phyloP scores from a whole-genome alignment of 495 filamentous ascomycete species.

The Aspergillus homomorphus region DNA sequence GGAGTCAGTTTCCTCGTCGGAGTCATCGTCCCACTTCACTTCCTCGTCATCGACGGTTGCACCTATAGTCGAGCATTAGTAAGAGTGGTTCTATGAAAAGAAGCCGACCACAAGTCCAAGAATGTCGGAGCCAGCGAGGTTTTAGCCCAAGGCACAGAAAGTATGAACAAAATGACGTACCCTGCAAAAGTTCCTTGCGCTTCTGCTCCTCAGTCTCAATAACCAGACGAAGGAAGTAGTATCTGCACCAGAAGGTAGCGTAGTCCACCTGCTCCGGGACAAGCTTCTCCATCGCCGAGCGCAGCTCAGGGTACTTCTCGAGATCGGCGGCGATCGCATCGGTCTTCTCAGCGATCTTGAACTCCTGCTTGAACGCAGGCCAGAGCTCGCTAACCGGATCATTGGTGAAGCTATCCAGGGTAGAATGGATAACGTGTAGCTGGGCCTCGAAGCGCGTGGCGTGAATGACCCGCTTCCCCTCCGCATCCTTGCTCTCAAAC shows the following conservation, averaged over 20 bases:
- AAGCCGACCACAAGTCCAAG: conserved; percentile 13
- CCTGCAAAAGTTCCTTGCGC: conserved; percentile 86
- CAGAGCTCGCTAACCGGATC: conserved; percentile 76
- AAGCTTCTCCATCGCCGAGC: conserved; percentile 89
- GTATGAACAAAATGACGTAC: conserved; percentile 48
- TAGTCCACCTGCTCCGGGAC: conserved; percentile 91
- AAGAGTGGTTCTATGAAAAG: not conserved
- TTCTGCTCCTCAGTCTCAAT: conserved; percentile 94
- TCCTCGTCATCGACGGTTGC: conserved; percentile 69
- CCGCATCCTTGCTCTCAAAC: conserved; percentile 88
- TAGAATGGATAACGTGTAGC: conserved; percentile 89
- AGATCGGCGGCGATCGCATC: conserved; percentile 79
- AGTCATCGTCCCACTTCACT: conserved; percentile 81
- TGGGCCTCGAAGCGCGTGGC: conserved; percentile 93
- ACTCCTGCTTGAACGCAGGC: conserved; percentile 67
- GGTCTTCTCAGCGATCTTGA: conserved; percentile 81
- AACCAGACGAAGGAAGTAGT: conserved; percentile 92
- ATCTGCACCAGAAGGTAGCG: conserved; percentile 85
- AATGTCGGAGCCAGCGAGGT: not conserved
- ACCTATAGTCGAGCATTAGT: conserved; percentile 29
- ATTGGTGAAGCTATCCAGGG: conserved; percentile 75
- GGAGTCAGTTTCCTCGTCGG: conserved; percentile 58
- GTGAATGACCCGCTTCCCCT: conserved; percentile 87
- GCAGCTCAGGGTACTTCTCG: conserved; percentile 83
- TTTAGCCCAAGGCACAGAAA: conserved; percentile 6